Evolutionary conservation across 2,329 filamentous ascomycete genomes (phyloP), one percentile per base, ranked within the genome.

Genomic region (Fusarium nurragi): DNA sequence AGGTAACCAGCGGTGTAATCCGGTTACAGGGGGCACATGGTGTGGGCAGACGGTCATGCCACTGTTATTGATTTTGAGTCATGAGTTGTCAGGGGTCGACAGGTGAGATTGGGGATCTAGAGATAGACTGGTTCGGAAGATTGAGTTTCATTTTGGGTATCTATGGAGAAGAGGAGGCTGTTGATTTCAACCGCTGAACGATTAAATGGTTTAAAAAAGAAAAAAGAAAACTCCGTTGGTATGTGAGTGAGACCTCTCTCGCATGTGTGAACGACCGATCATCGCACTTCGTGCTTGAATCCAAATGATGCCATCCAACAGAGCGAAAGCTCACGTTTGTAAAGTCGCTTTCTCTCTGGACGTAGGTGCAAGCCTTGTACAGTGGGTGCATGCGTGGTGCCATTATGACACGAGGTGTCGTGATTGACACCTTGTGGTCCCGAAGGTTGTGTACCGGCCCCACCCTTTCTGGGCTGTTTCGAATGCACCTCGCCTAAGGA

Each of bases 1-100:
- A 19, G 23, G 36, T 21, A 51, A 23, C 32, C 47, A 54, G 45
- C 69, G 69, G 69, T 62, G 62, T 54, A 57, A 34, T 50, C 69
- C 69, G 69, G 52, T 50, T 54, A 22, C 51, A 50, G 25, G 39
- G 50, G 23, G 18, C n/a, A 14, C 26, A 40, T 34, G 60, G 53
- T 36, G 63, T 69, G 66, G 60, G 62, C 69, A 71, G 69, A 71
- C 71, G 65, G 65, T 71, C 69, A 71, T 59, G 67, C 69, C 69
- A 71, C 51, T 60, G 32, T 34, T 54, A 41, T 56, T 25, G 37
- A 25, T 25, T 49, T 56, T 30, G 49, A 54, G 50, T 50, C 58
- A 61, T 62, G 58, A 30, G 37, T 44, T 49, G 49, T 22, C 50
- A 61, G 43, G 50, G 44, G 23, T 65, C 13, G 16, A 40, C 32